Conservation (phyloP, 495 filamentous ascomycete species). For the Thozetella sp. region DNA sequence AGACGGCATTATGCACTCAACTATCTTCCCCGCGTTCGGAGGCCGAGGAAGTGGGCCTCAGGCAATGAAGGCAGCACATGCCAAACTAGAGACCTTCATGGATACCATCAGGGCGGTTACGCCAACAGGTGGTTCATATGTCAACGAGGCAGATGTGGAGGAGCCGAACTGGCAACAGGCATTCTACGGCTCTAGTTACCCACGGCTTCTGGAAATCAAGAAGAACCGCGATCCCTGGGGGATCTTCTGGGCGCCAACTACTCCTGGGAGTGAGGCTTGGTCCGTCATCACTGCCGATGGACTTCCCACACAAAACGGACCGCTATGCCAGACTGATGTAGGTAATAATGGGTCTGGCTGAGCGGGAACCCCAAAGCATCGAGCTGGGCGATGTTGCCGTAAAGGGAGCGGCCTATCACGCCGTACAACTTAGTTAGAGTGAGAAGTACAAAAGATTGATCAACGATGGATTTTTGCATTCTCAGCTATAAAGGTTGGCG, state of each 20-base stretch:
- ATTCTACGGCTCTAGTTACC: conserved; percentile 59
- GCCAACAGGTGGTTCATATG: conserved; percentile 38
- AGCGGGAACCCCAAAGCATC: too few species aligned
- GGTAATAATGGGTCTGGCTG: too few species aligned
- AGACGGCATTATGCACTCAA: conserved; percentile 54
- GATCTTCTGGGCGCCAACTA: conserved; percentile 58
- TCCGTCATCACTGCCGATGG: conserved; percentile 23
- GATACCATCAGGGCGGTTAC: conserved; percentile 30
- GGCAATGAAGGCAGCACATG: conserved; percentile 14
- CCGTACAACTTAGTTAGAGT: too few species aligned
- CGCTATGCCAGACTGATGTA: conserved; percentile 29
- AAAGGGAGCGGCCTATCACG: too few species aligned
- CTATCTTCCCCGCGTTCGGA: conserved; percentile 33
- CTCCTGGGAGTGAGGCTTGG: conserved; percentile 57
- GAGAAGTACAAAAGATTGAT: too few species aligned
- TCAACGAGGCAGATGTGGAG: conserved; percentile 51
- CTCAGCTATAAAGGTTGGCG: too few species aligned
- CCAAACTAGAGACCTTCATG: conserved; percentile 19
- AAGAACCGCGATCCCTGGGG: conserved; percentile 51
- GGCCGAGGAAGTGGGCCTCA: conserved; percentile 7
- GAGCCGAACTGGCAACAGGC: conserved; percentile 61
- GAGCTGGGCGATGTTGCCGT: too few species aligned
- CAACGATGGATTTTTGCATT: too few species aligned
- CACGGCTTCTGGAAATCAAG: conserved; percentile 51
- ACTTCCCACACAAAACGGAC: conserved; percentile 36